Conservation (phyloP, 2,329 filamentous ascomycete genomes). For the Coleophoma eucalyptorum region DNA sequence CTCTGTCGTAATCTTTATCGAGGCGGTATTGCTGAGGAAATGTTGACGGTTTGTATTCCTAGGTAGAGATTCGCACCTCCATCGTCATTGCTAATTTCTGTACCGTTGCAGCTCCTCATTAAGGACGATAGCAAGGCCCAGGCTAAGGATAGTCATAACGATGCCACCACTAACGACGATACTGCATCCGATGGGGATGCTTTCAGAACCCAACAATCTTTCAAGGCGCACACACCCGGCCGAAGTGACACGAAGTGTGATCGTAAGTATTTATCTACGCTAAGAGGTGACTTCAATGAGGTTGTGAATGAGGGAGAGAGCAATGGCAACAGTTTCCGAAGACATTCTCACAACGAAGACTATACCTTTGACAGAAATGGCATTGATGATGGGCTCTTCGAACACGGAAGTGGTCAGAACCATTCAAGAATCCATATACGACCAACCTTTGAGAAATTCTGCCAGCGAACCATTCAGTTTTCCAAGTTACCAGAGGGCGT, state of each 20-base stretch:
- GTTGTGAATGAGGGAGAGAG: neutral
- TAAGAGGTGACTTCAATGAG: constrained; percentile 8
- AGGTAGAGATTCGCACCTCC: neutral
- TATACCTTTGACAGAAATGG: constrained; percentile 11
- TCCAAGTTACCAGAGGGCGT: constrained; percentile 56
- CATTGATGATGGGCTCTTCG: constrained; percentile 11
- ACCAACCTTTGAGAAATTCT: constrained; percentile 21
- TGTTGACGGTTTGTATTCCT: constrained; percentile 30
- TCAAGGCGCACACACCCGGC: constrained; percentile 2
- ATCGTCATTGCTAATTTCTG: constrained; percentile 8
- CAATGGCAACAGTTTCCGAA: constrained; percentile 11
- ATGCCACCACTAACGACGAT: constrained; percentile 1
- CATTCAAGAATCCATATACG: constrained; percentile 13
- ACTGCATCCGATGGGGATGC: neutral
- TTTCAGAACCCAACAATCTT: constrained; percentile 8
- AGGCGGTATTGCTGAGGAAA: constrained; percentile 43
- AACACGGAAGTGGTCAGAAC: constrained; percentile 18
- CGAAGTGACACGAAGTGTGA: constrained; percentile 20
- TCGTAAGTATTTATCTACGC: constrained; percentile 11
- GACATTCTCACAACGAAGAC: constrained; percentile 16
- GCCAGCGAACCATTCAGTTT: constrained; percentile 57
- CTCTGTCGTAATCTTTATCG: constrained; percentile 44
- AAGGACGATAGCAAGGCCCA: constrained; percentile 15
- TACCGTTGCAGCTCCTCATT: constrained; percentile 18
- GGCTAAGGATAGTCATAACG: constrained; percentile 11